Conservation (phyloP, 495 filamentous ascomycete genomes). For the Penicillium longicatenatum region DNA sequence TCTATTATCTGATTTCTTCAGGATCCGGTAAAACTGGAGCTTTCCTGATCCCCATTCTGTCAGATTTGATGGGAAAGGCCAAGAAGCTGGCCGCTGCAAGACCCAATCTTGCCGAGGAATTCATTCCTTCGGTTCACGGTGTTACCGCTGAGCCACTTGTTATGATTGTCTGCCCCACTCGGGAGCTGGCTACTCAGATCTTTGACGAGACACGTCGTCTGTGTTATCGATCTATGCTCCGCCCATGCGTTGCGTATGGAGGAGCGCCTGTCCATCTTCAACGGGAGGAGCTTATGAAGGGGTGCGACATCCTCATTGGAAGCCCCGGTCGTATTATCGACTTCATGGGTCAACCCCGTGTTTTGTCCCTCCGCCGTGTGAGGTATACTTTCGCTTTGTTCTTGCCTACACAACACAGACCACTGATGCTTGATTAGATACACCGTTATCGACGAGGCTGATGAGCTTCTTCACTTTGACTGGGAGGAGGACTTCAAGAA, state of each 20-base stretch:
- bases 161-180: constrained; percentile 79
- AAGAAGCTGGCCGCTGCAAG: constrained; percentile 78
- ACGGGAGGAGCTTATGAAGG: constrained; percentile 68
- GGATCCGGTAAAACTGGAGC: constrained; percentile 96
- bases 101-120: constrained; percentile 56
- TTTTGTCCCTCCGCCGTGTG: constrained; percentile 74
- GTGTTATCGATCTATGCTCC: constrained; percentile 91
- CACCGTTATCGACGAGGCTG: constrained; percentile 92
- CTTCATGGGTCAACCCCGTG: constrained; percentile 68
- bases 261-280: constrained; percentile 71
- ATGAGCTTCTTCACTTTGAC: constrained; percentile 79
- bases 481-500: constrained; percentile 71
- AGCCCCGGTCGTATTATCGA: constrained; percentile 86
- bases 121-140: constrained; percentile 39
- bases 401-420: background rate
- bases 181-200: constrained; percentile 90
- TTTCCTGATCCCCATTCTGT: constrained; percentile 86
- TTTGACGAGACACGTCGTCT: constrained; percentile 90
- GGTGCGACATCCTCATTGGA: constrained; percentile 87
- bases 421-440: constrained; percentile 47
- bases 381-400: constrained; percentile 48
- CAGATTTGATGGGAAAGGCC: constrained; percentile 90
- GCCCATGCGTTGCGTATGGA: constrained; percentile 89
- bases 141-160: constrained; percentile 82
- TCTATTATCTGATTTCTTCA: constrained; percentile 33